Conservation (phyloP, 805 yeast species). For the Helenozyma rhizophorensis region DNA sequence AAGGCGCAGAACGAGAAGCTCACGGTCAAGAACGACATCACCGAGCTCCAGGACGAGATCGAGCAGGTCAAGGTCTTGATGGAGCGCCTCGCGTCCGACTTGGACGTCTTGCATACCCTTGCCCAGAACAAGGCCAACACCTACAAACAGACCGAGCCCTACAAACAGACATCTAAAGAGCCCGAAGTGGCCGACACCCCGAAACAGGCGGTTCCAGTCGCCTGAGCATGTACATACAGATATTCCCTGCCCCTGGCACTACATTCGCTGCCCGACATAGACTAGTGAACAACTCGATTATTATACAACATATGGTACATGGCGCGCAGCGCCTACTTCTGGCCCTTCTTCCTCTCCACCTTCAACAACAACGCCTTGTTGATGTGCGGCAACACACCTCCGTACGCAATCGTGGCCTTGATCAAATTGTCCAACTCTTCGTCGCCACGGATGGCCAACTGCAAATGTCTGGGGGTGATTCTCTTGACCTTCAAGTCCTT, state of each 20-base stretch:
- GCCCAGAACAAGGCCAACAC: slow-evolving; percentile 1
- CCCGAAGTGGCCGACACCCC: neutral
- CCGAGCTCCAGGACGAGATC: slow-evolving; percentile 66
- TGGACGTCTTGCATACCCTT: slow-evolving; percentile 8
- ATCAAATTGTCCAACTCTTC: slow-evolving; percentile 31
- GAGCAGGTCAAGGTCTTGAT: slow-evolving; percentile 41
- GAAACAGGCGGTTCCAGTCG: no score
- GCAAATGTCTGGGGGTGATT: slow-evolving; percentile 30
- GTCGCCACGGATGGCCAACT: slow-evolving; percentile 29
- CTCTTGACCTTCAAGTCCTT: slow-evolving; percentile 31
- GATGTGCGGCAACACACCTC: slow-evolving; percentile 33
- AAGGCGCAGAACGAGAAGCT: slow-evolving; percentile 62
- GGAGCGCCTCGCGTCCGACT: slow-evolving; percentile 11
- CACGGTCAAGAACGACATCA: slow-evolving; percentile 67
- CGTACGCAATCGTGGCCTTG: slow-evolving; percentile 30
- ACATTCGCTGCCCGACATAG: no score
- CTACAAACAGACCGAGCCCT: neutral
- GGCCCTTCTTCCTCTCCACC: slow-evolving; percentile 26
- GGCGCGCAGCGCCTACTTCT: slow-evolving; percentile 8
- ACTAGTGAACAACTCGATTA: slow-evolving; percentile 1
- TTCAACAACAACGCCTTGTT: slow-evolving; percentile 31
- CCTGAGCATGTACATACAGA: no score
- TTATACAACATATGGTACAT: slow-evolving; percentile 16
- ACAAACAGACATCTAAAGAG: neutral
- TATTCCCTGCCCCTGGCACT: no score